Conservation (phyloP, 192 early-diverging fungal genomes). For the Coemansia sp. region DNA sequence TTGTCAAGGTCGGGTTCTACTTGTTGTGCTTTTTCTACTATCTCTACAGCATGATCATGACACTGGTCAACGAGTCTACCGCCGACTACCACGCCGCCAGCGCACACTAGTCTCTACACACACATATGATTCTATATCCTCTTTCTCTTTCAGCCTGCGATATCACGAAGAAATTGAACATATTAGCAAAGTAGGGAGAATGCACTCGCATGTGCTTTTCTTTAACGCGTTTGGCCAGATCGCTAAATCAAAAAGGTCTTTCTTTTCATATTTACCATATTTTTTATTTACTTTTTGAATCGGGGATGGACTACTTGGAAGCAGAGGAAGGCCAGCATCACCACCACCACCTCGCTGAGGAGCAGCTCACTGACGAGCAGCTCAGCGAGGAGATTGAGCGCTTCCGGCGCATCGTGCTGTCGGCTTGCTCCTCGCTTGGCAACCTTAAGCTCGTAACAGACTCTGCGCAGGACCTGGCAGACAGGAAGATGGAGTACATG, state of each 20-base stretch:
- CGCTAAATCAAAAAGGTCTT: not conserved
- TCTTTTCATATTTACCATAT: not conserved
- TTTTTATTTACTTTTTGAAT: slow-evolving; percentile 1
- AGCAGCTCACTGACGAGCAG: slow-evolving; percentile 26
- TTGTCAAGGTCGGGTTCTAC: slow-evolving; percentile 96
- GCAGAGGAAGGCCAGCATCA: slow-evolving; percentile 7
- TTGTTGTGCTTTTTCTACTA: slow-evolving; percentile 95
- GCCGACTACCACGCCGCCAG: slow-evolving; percentile 28
- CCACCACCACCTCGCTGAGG: not conserved
- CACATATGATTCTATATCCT: not conserved
- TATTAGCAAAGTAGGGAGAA: not conserved
- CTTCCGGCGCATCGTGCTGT: slow-evolving; percentile 59
- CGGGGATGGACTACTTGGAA: not conserved
- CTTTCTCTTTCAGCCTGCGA: not conserved
- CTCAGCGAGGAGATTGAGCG: slow-evolving; percentile 33
- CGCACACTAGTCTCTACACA: slow-evolving; percentile 10
- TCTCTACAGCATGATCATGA: slow-evolving; percentile 70
- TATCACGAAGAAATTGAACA: slow-evolving; percentile 2
- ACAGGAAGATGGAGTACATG: slow-evolving; percentile 59
- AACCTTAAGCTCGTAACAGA: slow-evolving; percentile 61
- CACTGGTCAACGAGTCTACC: slow-evolving; percentile 55
- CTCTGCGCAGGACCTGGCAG: slow-evolving; percentile 4
- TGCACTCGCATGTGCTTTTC: not conserved
- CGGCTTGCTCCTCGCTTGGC: slow-evolving; percentile 80
- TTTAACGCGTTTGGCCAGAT: not conserved